Percentiles rank a stretch among this genome's conserved stretches.
Conservation (phyloP, 495 filamentous ascomycete species). For the Podospora didyma region DNA sequence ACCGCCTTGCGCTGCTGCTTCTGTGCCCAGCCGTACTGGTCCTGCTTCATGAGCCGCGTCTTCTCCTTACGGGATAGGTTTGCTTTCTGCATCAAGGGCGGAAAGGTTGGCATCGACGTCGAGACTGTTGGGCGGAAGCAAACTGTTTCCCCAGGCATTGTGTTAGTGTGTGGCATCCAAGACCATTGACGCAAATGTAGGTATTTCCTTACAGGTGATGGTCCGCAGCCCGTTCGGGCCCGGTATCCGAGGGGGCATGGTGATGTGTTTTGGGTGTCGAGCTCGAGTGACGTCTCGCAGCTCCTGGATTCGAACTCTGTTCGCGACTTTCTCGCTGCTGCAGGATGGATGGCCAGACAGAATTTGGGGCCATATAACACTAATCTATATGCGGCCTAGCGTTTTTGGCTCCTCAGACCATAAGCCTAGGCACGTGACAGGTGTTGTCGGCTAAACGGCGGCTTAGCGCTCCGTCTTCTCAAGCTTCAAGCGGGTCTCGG, state of each 20-base stretch:
- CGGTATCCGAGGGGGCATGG: slow-evolving; percentile 74
- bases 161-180: neutral
- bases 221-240: slow-evolving; percentile 58
- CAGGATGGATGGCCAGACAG: slow-evolving; percentile 16
- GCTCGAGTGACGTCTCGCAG: neutral
- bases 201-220: slow-evolving; percentile 50
- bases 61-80: slow-evolving; percentile 43
- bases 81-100: slow-evolving; percentile 48
- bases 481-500: neutral
- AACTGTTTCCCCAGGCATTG: slow-evolving; percentile 28
- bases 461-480: slow-evolving; percentile 7
- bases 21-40: slow-evolving; percentile 67
- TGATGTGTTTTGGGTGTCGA: slow-evolving; percentile 17
- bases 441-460: slow-evolving; percentile 6
- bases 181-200: neutral
- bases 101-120: slow-evolving; percentile 29
- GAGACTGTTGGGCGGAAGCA: slow-evolving; percentile 43
- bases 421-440: neutral
- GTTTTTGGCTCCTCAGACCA: neutral
- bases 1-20: slow-evolving; percentile 73
- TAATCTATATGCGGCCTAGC: slow-evolving; percentile 10
- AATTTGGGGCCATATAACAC: slow-evolving; percentile 24
- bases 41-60: slow-evolving; percentile 48
- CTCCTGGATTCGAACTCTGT: neutral
- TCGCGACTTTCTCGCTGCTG: slow-evolving; percentile 23